Percentiles rank a stretch among this genome's conserved stretches.
These are phyloP conservation scores for Evansstolkia leycettana DNA, from an alignment of 495 filamentous ascomycete genomes.

Conservation along the genomic window DNA sequence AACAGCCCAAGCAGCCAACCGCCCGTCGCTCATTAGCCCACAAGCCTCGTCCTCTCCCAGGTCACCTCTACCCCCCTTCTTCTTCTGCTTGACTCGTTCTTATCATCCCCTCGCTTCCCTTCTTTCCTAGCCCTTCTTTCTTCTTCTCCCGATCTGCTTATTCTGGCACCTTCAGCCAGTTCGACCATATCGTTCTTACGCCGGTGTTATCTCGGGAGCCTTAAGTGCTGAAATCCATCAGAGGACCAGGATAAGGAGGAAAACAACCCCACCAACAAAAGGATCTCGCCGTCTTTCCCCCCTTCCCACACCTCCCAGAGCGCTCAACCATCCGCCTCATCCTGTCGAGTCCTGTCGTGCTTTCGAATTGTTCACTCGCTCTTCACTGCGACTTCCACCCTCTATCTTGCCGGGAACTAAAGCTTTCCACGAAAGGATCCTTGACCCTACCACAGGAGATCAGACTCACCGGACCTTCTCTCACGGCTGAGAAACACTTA, in stretches of 20 bases:
- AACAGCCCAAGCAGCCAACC: constrained; percentile 21
- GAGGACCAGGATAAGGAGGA: constrained; percentile 3
- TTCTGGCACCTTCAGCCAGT: constrained; percentile 17
- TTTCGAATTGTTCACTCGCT: background rate
- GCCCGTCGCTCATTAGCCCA: constrained; percentile 13
- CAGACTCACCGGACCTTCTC: no score
- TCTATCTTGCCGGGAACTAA: background rate
- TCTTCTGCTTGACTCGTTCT: constrained; percentile 1
- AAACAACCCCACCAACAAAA: background rate
- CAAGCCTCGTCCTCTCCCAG: constrained; percentile 2
- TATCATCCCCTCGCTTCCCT: constrained; percentile 6
- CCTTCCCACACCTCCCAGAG: background rate
- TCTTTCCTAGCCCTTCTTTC: constrained; percentile 15
- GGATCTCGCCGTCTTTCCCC: constrained; percentile 1
- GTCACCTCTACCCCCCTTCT: constrained; percentile 2
- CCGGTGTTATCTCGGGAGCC: constrained; percentile 4
- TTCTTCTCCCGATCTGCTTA: constrained; percentile 15
- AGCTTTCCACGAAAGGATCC: no score
- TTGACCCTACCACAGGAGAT: no score
- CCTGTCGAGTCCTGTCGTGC: background rate
- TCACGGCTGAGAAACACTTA: no score
- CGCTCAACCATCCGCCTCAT: background rate
- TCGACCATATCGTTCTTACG: constrained; percentile 11
- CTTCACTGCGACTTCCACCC: background rate
- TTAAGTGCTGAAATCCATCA: constrained; percentile 6